Percentiles rank a stretch among this genome's conserved stretches.
These are phyloP conservation scores for Quercus engelmannii DNA, from an alignment of 306 rosid species.

Conservation along the genomic window DNA sequence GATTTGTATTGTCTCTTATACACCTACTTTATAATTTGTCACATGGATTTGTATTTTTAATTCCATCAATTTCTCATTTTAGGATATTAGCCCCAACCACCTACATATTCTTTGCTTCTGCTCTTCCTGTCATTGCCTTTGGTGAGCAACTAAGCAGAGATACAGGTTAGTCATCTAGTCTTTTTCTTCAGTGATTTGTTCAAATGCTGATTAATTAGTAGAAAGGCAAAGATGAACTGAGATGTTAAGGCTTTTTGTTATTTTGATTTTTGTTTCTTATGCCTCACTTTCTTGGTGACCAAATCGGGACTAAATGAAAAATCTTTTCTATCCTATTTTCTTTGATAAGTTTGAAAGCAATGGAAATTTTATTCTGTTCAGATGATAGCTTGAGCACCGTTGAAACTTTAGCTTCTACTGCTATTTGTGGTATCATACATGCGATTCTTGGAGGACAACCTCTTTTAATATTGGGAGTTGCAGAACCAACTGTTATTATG, in stretches of 20 bases:
- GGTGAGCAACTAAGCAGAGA: conserved; percentile 67
- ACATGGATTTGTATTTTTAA: not conserved
- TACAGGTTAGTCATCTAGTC: conserved; percentile 45
- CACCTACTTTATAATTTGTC: not conserved
- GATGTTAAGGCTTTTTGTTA: not conserved
- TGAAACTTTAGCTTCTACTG: conserved; percentile 85
- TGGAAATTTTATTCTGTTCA: conserved; percentile 17
- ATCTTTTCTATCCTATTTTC: not conserved
- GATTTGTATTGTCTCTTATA: not conserved
- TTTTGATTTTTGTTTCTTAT: not conserved
- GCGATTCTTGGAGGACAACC: conserved; percentile 94
- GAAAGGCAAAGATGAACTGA: too few relatives aligned
- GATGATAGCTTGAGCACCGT: conserved; percentile 89
- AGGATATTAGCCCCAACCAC: conserved; percentile 79
- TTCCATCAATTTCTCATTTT: not conserved
- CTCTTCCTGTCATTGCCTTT: conserved; percentile 79
- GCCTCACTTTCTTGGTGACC: not conserved
- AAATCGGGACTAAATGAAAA: not conserved
- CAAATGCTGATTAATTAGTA: not conserved
- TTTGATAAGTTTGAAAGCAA: conserved; percentile 14
- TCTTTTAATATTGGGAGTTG: conserved; percentile 76
- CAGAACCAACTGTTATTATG: conserved; percentile 94
- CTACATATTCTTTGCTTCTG: conserved; percentile 79
- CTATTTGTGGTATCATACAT: conserved; percentile 87
- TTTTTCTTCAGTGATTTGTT: not conserved